Evolutionary conservation across 2,329 filamentous ascomycete species (phyloP).

Genomic region (Eurotiales sp.): DNA sequence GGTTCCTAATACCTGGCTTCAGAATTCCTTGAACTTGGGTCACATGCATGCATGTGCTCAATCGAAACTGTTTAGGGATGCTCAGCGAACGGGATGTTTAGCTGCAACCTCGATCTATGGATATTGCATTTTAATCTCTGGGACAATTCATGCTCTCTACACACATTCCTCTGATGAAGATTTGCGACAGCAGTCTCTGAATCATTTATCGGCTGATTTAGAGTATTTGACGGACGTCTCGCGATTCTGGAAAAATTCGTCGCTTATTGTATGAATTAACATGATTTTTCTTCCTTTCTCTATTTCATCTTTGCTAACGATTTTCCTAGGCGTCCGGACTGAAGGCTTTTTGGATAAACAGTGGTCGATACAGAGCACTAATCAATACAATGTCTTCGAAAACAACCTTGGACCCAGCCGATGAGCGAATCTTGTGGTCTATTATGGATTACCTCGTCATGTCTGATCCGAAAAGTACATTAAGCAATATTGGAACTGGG

Average conservation of each 20-base stretch:
- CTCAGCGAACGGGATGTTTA: background rate
- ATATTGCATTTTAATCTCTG: background rate
- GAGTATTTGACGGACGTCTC: background rate
- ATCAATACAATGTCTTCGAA: too few species aligned
- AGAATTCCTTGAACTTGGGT: background rate
- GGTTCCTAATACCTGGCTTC: background rate
- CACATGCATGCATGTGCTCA: background rate
- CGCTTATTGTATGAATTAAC: too few species aligned
- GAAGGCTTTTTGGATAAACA: too few species aligned
- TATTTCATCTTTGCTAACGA: too few species aligned
- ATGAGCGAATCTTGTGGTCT: too few species aligned
- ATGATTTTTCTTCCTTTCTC: too few species aligned
- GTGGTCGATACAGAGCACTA: too few species aligned
- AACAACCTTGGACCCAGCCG: too few species aligned
- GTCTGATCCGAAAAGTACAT: too few species aligned
- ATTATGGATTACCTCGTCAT: too few species aligned
- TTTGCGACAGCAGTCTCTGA: background rate
- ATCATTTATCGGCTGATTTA: background rate
- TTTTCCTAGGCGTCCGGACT: too few species aligned
- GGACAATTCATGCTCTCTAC: background rate
- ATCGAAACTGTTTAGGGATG: background rate
- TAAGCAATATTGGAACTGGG: too few species aligned
- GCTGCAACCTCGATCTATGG: background rate
- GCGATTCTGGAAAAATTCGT: background rate
- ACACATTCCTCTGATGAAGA: background rate